phyloP scores from a whole-genome alignment of 208 protist species.

The Angomonas deanei region DNA sequence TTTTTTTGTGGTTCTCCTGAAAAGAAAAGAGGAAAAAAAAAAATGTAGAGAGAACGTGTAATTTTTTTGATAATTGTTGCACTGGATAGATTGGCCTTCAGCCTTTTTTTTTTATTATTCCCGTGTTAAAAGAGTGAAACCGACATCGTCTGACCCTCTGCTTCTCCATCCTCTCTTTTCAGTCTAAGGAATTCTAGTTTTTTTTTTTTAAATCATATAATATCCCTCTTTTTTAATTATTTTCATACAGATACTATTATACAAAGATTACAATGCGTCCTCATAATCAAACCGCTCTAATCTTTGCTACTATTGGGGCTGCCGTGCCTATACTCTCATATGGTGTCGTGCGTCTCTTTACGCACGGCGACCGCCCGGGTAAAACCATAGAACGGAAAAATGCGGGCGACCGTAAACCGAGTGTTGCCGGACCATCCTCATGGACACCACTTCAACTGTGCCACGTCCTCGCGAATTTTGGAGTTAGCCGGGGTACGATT shows the following conservation, averaged over 20 bases:
- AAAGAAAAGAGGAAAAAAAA: too few species aligned
- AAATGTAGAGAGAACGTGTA: slow-evolving; percentile 1
- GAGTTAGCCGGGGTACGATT: neutral
- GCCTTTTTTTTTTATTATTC: too few species aligned
- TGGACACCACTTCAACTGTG: neutral
- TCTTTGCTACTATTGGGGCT: slow-evolving; percentile 13
- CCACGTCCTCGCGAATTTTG: neutral
- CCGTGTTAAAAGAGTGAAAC: too few species aligned
- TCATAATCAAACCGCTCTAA: neutral
- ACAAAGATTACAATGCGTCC: neutral
- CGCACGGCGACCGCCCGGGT: too few species aligned
- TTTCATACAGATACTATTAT: neutral
- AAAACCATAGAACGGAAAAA: neutral
- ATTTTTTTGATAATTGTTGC: neutral
- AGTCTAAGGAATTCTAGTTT: too few species aligned
- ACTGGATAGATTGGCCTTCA: too few species aligned
- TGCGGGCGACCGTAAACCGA: neutral
- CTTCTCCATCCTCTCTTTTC: too few species aligned
- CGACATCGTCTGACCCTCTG: too few species aligned
- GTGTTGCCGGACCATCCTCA: neutral
- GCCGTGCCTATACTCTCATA: slow-evolving; percentile 13
- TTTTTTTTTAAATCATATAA: too few species aligned
- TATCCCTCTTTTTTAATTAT: neutral
- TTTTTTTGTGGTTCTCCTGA: slow-evolving; percentile 2
- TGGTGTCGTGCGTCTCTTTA: neutral